A percentile compares a stretch with the other conserved stretches of the same genome.
Evolutionary conservation across 108 stramenopile species (phyloP).

Genomic region (Epithemia pelagica): DNA sequence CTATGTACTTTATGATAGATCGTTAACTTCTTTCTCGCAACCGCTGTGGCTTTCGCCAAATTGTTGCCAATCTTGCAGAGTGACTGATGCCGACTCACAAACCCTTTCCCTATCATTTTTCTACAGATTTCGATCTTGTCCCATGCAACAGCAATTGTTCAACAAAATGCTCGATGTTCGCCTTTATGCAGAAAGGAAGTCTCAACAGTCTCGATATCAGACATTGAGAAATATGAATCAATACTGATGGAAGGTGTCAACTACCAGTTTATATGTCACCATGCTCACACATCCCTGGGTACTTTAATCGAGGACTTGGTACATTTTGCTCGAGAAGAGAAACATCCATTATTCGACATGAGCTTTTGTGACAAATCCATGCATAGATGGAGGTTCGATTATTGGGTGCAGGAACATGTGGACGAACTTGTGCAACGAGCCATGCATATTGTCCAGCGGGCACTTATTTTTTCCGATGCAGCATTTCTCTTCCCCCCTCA

Average conservation of each 20-base stretch:
- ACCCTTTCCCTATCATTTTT: background rate
- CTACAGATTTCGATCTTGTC: conserved; percentile 33
- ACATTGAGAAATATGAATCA: conserved; percentile 40
- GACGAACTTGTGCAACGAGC: conserved; percentile 25
- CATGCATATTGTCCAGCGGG: conserved; percentile 25
- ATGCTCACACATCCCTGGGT: conserved; percentile 26
- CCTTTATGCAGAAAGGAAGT: conserved; percentile 30
- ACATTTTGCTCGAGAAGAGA: conserved; percentile 2
- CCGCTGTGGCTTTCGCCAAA: background rate
- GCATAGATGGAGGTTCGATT: background rate
- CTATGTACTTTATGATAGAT: background rate
- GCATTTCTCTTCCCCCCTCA: conserved; percentile 38
- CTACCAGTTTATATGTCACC: conserved; percentile 42
- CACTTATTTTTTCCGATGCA: conserved; percentile 39
- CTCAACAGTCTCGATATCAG: conserved; percentile 22
- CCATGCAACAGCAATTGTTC: conserved; percentile 34
- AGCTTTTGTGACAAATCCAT: background rate
- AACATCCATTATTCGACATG: background rate
- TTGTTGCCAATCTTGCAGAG: background rate
- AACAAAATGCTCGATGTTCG: conserved; percentile 18
- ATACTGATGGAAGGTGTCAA: conserved; percentile 37
- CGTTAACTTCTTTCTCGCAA: background rate
- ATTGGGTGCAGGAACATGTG: background rate
- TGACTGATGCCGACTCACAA: background rate
- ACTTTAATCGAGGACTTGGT: conserved; percentile 20